Evolutionary conservation across 1,284 basidiomycete species (phyloP), one percentile per base, ranked within the genome.

Genomic region (Megacollybia platyphylla): DNA sequence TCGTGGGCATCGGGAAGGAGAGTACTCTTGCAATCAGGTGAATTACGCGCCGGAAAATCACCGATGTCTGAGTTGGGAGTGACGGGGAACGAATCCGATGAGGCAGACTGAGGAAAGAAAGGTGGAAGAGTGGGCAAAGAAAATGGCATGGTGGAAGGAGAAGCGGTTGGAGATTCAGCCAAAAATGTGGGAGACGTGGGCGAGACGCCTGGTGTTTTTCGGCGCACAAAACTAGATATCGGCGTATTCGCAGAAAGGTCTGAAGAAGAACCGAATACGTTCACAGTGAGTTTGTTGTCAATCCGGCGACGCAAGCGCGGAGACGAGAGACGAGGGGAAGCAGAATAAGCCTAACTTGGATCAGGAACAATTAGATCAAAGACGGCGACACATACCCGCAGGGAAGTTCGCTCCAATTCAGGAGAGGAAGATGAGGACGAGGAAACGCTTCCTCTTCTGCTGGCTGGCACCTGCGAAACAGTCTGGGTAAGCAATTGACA

Each of bases 181-280:
- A 69, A 64, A 55, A 80, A 85, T 20, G 71, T 71, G 9, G 79
- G 73, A 0, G 76, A 74, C 11, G 74, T 79, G 0, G 82, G 82
- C 10, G 83, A 84, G 30, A 72, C 67, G 47, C 76, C 74, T 20
- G 84, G 83, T 2, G 80, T 83, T 60, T 76, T 81, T 46, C 83
- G 75, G 47, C 83, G 79, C 35, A 82, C 76, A 48, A 81, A 87
- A 29, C 73, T 71, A 13, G 83, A 87, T 46, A 87, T 87, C 43
- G 83, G 83, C 6, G 78, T 83, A 48, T 69, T 67, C 39, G 65
- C 70, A 17, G 64, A 54, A 27, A 71, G 55, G 53, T 71, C 68
- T 43, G 60, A 59, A 26, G 58, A 60, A 3, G 68, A 70, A 36
- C 61, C 67, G 50, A 65, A 68, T 18, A 65, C 52, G 49, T 67